phyloP scores from a whole-genome alignment of 2,329 filamentous ascomycete species.

The Botrytis elliptica region DNA sequence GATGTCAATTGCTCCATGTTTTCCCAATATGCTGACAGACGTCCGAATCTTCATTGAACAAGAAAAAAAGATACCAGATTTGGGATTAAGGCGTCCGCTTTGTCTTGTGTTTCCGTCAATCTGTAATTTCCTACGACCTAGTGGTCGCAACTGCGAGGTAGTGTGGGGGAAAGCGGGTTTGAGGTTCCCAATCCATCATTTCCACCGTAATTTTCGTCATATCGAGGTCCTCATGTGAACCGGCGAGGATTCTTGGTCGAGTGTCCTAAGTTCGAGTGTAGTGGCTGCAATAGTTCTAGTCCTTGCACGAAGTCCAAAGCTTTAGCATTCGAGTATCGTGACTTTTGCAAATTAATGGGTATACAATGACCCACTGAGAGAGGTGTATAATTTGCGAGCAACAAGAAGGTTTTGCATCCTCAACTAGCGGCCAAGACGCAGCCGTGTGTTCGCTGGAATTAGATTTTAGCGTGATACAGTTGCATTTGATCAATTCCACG shows the following conservation, averaged over 20 bases:
- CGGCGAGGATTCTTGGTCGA: background rate
- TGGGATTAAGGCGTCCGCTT: background rate
- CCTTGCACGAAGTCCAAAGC: background rate
- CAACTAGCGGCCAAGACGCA: background rate
- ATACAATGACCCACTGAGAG: background rate
- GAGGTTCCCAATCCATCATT: background rate
- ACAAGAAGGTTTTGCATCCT: background rate
- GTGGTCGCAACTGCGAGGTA: background rate
- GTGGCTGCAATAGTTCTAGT: background rate
- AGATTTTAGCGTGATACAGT: background rate
- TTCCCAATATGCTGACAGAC: background rate
- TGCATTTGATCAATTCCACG: background rate
- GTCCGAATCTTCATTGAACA: background rate
- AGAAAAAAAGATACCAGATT: background rate
- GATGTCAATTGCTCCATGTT: background rate
- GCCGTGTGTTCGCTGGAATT: no score
- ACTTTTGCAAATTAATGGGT: background rate
- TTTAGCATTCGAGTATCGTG: background rate
- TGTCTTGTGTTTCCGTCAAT: background rate
- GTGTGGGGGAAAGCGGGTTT: background rate
- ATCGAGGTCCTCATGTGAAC: background rate
- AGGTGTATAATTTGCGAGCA: background rate
- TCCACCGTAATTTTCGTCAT: background rate
- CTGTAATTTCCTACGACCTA: background rate
- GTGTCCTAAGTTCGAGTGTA: background rate